These are phyloP conservation scores for Rhizopus stolonifer DNA, from an alignment of 371 early-diverging fungal species.

Conservation along the genomic window DNA sequence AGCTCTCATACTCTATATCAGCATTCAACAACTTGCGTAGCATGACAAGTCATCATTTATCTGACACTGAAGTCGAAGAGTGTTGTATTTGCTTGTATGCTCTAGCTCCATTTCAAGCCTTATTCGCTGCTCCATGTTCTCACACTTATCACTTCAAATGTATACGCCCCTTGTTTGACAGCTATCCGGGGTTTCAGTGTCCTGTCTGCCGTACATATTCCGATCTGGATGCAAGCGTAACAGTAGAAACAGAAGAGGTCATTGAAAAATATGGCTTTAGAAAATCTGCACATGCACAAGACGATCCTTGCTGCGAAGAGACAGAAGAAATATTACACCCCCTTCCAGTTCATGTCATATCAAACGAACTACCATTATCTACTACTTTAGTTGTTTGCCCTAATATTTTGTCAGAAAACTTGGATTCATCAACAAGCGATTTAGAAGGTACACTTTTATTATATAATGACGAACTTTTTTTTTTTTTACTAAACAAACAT, in stretches of 20 bases:
- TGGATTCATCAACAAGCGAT: background rate
- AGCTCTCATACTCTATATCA: conserved; percentile 24
- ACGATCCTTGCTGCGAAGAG: background rate
- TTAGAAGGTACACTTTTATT: background rate
- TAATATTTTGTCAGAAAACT: conserved; percentile 15
- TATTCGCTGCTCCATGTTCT: conserved; percentile 93
- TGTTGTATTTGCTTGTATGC: conserved; percentile 95
- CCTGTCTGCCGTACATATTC: conserved; percentile 94
- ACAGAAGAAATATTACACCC: background rate
- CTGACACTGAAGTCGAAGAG: conserved; percentile 51
- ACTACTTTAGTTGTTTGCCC: conserved; percentile 20
- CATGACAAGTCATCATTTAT: background rate
- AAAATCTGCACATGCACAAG: conserved; percentile 11
- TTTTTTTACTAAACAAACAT: background rate
- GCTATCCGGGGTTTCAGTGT: conserved; percentile 84
- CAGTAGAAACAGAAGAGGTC: conserved; percentile 66
- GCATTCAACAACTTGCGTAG: conserved; percentile 33
- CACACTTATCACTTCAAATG: conserved; percentile 96
- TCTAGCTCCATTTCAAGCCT: conserved; percentile 88
- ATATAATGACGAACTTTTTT: background rate
- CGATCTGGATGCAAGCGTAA: conserved; percentile 85
- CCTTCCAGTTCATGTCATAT: background rate
- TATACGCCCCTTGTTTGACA: conserved; percentile 74
- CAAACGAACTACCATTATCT: conserved; percentile 13
- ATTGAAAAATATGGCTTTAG: conserved; percentile 27